phyloP scores from a whole-genome alignment of 2,329 filamentous ascomycete genomes.

The Beauveria sp. region DNA sequence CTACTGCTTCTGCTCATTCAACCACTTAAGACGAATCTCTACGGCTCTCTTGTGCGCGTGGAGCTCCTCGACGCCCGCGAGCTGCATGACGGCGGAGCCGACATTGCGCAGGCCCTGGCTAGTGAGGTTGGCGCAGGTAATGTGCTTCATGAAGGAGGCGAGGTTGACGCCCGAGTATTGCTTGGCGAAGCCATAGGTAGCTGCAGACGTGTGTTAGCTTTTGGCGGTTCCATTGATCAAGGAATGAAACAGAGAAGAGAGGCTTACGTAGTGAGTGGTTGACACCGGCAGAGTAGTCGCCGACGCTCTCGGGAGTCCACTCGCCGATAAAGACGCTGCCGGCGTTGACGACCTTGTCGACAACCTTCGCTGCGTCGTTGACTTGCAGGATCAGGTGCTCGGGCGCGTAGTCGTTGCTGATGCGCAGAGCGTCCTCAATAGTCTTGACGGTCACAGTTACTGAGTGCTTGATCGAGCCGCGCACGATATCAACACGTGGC shows the following conservation, averaged over 20 bases:
- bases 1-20: conserved; percentile 26
- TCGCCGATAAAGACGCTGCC: conserved; percentile 92
- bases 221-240: background rate
- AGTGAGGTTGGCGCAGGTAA: conserved; percentile 88
- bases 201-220: conserved; percentile 36
- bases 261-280: conserved; percentile 93
- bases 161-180: conserved; percentile 98
- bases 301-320: conserved; percentile 97
- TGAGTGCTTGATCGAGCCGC: conserved; percentile 83
- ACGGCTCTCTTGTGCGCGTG: conserved; percentile 90
- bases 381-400: conserved; percentile 95
- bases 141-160: conserved; percentile 94
- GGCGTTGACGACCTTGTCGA: conserved; percentile 81
- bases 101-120: conserved; percentile 79
- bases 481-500: conserved; percentile 87
- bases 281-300: conserved; percentile 95
- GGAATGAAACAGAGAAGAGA: background rate
- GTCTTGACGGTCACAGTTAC: conserved; percentile 72
- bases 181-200: conserved; percentile 95
- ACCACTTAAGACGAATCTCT: conserved; percentile 63
- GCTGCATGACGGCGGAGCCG: conserved; percentile 83
- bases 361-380: conserved; percentile 63
- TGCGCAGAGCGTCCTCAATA: conserved; percentile 64
- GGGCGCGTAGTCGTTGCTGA: conserved; percentile 92
- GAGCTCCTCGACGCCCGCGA: conserved; percentile 88